These are phyloP conservation scores for Beauveria australis DNA, from an alignment of 2,329 filamentous ascomycete genomes.

Conservation along the genomic window DNA sequence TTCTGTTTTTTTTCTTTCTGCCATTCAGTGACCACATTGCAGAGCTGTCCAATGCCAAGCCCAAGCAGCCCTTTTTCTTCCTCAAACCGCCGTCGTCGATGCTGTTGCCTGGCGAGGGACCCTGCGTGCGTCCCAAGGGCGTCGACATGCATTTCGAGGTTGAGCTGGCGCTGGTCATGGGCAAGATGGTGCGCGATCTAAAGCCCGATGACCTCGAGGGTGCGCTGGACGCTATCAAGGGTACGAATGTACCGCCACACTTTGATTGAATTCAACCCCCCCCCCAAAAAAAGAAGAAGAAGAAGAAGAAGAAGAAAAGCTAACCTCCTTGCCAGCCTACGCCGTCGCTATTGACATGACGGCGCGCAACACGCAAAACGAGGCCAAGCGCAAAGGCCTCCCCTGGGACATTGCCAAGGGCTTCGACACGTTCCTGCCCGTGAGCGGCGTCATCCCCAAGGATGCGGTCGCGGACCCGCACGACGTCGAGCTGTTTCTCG, in stretches of 20 bases:
- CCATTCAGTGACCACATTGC: constrained; percentile 73
- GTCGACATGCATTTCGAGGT: constrained; percentile 91
- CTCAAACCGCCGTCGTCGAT: constrained; percentile 88
- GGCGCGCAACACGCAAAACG: constrained; percentile 86
- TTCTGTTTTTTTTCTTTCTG: neutral
- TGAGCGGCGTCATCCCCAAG: constrained; percentile 76
- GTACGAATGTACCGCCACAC: constrained; percentile 34
- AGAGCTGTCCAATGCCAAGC: constrained; percentile 78
- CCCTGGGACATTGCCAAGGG: constrained; percentile 97
- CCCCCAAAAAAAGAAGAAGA: too few relatives aligned
- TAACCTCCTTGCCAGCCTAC: constrained; percentile 52
- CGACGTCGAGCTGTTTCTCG: constrained; percentile 76
- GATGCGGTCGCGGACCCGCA: constrained; percentile 77
- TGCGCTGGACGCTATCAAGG: constrained; percentile 75
- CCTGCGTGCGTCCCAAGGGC: constrained; percentile 73
- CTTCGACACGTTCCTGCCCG: constrained; percentile 92
- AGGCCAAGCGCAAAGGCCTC: constrained; percentile 93
- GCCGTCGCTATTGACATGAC: constrained; percentile 95
- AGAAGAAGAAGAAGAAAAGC: neutral
- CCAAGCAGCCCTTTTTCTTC: constrained; percentile 98
- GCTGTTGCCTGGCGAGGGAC: constrained; percentile 67
- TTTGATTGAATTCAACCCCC: too few relatives aligned
- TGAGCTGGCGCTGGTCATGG: constrained; percentile 84
- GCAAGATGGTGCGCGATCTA: constrained; percentile 70
- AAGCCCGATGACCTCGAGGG: constrained; percentile 63